Percentiles rank a stretch among this genome's conserved stretches.
Conservation (phyloP, 176 grass and related monocot genomes). For the Lolium rigidum region DNA sequence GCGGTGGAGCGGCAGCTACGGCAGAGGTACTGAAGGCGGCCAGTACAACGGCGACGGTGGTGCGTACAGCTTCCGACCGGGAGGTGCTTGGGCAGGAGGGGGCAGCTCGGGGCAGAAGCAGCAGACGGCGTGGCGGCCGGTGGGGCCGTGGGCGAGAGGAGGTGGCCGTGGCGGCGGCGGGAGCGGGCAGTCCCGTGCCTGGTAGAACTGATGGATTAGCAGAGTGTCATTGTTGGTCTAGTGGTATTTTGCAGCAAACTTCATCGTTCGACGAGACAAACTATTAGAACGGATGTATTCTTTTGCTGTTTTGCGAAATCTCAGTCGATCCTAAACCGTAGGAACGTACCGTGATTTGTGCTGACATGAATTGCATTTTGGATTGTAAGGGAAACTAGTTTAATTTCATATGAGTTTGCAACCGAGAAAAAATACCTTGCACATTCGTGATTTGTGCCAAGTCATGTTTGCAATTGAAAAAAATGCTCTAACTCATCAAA, state of each 20-base stretch:
- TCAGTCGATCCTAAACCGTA: too few species aligned
- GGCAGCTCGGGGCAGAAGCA: background rate
- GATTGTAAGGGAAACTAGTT: too few species aligned
- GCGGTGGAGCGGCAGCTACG: background rate
- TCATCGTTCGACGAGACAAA: background rate
- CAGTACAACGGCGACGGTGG: background rate
- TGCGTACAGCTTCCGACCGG: background rate
- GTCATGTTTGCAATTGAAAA: too few species aligned
- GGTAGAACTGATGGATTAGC: background rate
- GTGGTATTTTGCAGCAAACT: background rate
- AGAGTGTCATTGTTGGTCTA: background rate
- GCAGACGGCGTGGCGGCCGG: constrained; percentile 21
- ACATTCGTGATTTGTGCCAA: too few species aligned
- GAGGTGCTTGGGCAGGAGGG: background rate
- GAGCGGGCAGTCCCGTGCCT: background rate
- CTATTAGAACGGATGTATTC: too few species aligned
- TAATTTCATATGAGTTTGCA: too few species aligned
- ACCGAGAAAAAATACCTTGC: too few species aligned
- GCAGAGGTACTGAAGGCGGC: background rate
- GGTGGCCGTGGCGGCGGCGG: background rate
- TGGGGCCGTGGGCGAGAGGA: background rate
- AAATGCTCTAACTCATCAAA: too few species aligned
- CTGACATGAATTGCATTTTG: too few species aligned
- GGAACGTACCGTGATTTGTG: too few species aligned
- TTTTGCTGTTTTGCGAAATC: too few species aligned